Evolutionary conservation across 192 early-diverging fungal species (phyloP).

Genomic region (Nowakowskiella sp.): DNA sequence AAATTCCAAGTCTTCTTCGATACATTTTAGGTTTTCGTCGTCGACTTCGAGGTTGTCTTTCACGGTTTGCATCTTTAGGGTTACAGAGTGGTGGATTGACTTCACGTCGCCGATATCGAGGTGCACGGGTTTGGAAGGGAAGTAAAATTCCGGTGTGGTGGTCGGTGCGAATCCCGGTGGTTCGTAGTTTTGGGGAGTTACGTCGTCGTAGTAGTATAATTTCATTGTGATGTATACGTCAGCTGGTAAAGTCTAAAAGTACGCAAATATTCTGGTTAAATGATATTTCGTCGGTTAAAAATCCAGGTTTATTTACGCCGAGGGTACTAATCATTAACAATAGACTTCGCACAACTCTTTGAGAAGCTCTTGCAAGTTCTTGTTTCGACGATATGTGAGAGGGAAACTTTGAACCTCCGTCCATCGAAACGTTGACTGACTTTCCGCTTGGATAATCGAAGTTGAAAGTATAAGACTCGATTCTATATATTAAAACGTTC

Average conservation of each 20-base stretch:
- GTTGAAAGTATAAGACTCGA: slow-evolving; percentile 44
- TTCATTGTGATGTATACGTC: slow-evolving; percentile 37
- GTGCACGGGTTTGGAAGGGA: slow-evolving; percentile 24
- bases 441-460: slow-evolving; percentile 37
- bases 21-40: too few species aligned
- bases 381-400: slow-evolving; percentile 10
- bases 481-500: slow-evolving; percentile 4
- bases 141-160: slow-evolving; percentile 23
- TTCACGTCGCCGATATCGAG: slow-evolving; percentile 31
- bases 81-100: slow-evolving; percentile 31
- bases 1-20: too few species aligned
- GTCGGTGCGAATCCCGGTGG: slow-evolving; percentile 39
- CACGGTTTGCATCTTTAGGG: background rate
- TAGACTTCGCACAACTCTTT: slow-evolving; percentile 32
- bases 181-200: slow-evolving; percentile 47
- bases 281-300: background rate
- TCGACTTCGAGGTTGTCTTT: too few species aligned
- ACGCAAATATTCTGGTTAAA: background rate
- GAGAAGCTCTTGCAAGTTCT: slow-evolving; percentile 30
- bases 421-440: slow-evolving; percentile 18
- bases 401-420: slow-evolving; percentile 14
- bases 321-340: slow-evolving; percentile 44
- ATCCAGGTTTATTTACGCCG: slow-evolving; percentile 12
- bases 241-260: slow-evolving; percentile 27
- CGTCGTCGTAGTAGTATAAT: slow-evolving; percentile 45